Evolutionary conservation across 768 basidiomycete species (phyloP).

Genomic region (Polyporus arcularius): DNA sequence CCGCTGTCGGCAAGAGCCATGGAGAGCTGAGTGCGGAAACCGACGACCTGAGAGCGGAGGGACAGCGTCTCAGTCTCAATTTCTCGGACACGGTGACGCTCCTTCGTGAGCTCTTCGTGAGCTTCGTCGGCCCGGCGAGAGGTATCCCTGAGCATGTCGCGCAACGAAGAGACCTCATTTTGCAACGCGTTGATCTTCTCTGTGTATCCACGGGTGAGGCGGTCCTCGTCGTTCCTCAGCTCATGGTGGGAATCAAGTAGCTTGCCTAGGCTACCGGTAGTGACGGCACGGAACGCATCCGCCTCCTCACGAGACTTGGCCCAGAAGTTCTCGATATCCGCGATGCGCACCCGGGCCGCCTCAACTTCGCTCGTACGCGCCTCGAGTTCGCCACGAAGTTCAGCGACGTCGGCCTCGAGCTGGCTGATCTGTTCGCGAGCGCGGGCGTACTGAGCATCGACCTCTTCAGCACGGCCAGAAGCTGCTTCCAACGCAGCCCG

Average conservation of each 20-base stretch:
- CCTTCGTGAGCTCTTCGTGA: conserved; percentile 63
- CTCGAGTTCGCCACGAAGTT: conserved; percentile 82
- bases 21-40: conserved; percentile 72
- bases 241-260: conserved; percentile 87
- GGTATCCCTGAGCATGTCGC: conserved; percentile 79
- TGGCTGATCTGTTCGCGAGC: conserved; percentile 67
- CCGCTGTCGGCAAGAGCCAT: conserved; percentile 68
- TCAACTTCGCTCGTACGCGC: conserved; percentile 74
- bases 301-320: conserved; percentile 92
- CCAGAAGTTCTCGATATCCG: conserved; percentile 89
- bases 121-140: conserved; percentile 70
- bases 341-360: conserved; percentile 58
- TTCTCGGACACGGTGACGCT: conserved; percentile 64
- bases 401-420: conserved; percentile 76
- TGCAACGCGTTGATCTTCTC: conserved; percentile 85
- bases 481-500: conserved; percentile 75
- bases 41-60: conserved; percentile 73
- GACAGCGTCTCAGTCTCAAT: conserved; percentile 63
- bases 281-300: conserved; percentile 83
- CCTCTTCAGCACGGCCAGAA: conserved; percentile 74
- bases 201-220: conserved; percentile 68
- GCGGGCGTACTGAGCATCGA: conserved; percentile 71
- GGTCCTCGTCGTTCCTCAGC: conserved; percentile 81
- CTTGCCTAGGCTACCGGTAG: conserved; percentile 84
- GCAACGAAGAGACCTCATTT: conserved; percentile 71